Evolutionary conservation across 139 green algal genomes (phyloP).

Genomic region (Yamagishiella unicocca): DNA sequence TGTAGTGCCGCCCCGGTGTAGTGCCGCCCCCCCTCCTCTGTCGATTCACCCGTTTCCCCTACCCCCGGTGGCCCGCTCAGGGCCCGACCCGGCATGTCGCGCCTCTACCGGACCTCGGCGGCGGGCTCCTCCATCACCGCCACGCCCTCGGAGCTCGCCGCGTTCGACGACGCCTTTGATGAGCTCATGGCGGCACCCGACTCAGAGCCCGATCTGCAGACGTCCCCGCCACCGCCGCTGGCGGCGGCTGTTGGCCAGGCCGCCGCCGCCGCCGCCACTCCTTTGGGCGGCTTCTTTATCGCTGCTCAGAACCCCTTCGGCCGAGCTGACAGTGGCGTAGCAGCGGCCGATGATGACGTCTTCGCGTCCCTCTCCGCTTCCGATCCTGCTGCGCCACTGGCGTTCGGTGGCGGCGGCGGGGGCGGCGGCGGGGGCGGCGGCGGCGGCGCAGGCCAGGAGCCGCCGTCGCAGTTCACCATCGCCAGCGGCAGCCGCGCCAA

Average conservation of each 20-base stretch:
- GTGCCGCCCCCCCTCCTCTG: neutral
- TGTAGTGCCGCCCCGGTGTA: too few relatives aligned
- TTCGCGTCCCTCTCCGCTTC: neutral
- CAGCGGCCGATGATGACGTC: neutral
- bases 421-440: neutral
- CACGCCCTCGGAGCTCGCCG: neutral
- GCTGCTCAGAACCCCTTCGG: conserved; percentile 24
- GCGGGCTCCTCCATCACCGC: neutral
- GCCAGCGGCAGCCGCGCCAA: neutral
- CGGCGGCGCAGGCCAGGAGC: neutral
- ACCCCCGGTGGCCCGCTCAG: neutral
- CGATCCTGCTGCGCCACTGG: neutral
- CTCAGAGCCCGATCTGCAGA: neutral
- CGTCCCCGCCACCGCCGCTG: neutral
- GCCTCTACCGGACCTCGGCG: neutral
- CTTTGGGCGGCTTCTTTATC: neutral
- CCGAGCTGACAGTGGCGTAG: neutral
- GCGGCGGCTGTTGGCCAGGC: neutral
- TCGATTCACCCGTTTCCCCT: neutral
- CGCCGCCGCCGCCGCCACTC: neutral
- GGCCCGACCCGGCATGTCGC: conserved; percentile 23
- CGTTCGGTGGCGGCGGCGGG: neutral
- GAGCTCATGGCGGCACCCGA: conserved; percentile 7
- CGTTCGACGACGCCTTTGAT: conserved; percentile 33
- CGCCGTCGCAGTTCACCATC: neutral